These are phyloP conservation scores for Nicotiana knightiana DNA, from an alignment of 257 asterid species.

Conservation along the genomic window DNA sequence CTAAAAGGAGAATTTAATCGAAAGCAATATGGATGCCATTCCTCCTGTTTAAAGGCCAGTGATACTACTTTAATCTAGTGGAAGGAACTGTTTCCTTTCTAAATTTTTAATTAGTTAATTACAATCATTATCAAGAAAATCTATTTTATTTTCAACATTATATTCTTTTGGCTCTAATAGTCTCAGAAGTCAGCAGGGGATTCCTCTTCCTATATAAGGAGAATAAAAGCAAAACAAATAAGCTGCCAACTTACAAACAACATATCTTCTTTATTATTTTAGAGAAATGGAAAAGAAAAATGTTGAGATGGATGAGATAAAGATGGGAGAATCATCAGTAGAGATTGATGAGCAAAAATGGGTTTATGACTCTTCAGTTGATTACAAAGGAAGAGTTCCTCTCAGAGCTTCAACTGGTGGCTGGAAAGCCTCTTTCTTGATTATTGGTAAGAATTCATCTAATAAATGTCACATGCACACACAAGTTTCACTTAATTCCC, in stretches of 20 bases:
- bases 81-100: background rate
- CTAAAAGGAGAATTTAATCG: background rate
- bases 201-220: slow-evolving; percentile 28
- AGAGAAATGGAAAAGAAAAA: slow-evolving; percentile 3
- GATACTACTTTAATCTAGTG: background rate
- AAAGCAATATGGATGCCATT: slow-evolving; percentile 7
- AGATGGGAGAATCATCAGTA: slow-evolving; percentile 17
- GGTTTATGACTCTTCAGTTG: slow-evolving; percentile 71
- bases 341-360: slow-evolving; percentile 49
- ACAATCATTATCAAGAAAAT: slow-evolving; percentile 3
- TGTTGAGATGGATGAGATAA: slow-evolving; percentile 31
- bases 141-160: background rate
- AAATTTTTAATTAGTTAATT: background rate
- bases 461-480: background rate
- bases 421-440: slow-evolving; percentile 89
- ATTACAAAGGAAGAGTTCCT: slow-evolving; percentile 70
- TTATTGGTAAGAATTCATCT: slow-evolving; percentile 45
- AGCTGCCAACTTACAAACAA: slow-evolving; percentile 18
- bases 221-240: slow-evolving; percentile 12
- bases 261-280: background rate
- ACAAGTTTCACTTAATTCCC: background rate
- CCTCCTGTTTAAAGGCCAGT: background rate
- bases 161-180: background rate
- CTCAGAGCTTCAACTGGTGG: slow-evolving; percentile 71
- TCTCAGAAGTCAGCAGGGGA: background rate